Evolutionary conservation across 257 asterid genomes (phyloP).

Genomic region (Echium plantagineum): DNA sequence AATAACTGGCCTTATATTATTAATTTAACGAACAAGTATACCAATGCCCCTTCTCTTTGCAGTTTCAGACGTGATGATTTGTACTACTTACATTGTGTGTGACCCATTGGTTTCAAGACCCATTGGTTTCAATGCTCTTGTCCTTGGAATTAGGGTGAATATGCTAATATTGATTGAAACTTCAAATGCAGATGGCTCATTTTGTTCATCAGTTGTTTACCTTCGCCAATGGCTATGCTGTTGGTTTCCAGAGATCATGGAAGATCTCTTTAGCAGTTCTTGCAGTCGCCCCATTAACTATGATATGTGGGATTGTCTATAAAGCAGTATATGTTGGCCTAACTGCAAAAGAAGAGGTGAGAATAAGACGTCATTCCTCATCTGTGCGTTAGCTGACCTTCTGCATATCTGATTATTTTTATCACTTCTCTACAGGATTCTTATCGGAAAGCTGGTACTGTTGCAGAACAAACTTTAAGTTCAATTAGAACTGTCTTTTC

Average conservation of each 20-base stretch:
- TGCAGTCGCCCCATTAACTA: conserved; percentile 73
- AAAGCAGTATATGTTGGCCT: conserved; percentile 75
- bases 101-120: too few species aligned
- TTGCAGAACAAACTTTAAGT: conserved; percentile 75
- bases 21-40: too few species aligned
- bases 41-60: too few species aligned
- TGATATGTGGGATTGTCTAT: conserved; percentile 77
- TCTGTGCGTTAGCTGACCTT: too few species aligned
- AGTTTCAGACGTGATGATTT: too few species aligned
- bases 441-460: conserved; percentile 61
- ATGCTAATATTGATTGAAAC: background rate
- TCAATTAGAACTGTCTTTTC: conserved; percentile 68
- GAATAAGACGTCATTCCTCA: conserved; percentile 4
- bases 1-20: background rate
- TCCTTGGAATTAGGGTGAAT: too few species aligned
- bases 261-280: conserved; percentile 68
- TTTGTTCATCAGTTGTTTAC: conserved; percentile 75
- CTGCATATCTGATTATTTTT: conserved; percentile 4
- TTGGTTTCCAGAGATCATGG: conserved; percentile 57
- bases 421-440: conserved; percentile 35
- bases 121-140: too few species aligned
- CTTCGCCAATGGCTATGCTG: conserved; percentile 58
- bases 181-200: conserved; percentile 62
- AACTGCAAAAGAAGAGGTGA: conserved; percentile 74
- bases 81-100: too few species aligned